A percentile compares a stretch with the other conserved stretches of the same genome.
Conservation (phyloP, 805 yeast species). For the Lipomyces sp. region DNA sequence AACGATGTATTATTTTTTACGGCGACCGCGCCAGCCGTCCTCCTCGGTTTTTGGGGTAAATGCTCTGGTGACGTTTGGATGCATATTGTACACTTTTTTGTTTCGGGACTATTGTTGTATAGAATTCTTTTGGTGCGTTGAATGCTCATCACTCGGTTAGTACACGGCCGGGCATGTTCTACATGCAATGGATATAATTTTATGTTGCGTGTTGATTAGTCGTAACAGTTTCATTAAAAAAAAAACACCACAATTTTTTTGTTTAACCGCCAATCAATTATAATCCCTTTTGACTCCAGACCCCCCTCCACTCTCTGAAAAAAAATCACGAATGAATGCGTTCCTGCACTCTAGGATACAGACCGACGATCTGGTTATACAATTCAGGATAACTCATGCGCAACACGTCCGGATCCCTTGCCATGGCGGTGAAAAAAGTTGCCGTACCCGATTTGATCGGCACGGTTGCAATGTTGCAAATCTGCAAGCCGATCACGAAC, state of each 20-base stretch:
- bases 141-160: no score
- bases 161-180: no score
- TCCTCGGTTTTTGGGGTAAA: no score
- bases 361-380: slow-evolving; percentile 65
- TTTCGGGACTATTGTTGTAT: no score
- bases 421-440: slow-evolving; percentile 81
- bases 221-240: not conserved
- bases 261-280: not conserved
- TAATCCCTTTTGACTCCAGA: not conserved
- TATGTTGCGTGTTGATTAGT: no score
- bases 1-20: no score
- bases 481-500: slow-evolving; percentile 74
- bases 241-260: no score
- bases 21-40: no score
- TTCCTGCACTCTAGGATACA: slow-evolving; percentile 71
- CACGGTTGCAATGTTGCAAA: slow-evolving; percentile 71
- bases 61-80: no score
- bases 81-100: no score
- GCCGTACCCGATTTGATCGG: slow-evolving; percentile 81
- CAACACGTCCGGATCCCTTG: slow-evolving; percentile 83
- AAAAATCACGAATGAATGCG: slow-evolving; percentile 46
- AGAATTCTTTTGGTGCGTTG: no score
- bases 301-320: not conserved
- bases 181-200: no score
- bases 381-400: slow-evolving; percentile 70